phyloP scores from a whole-genome alignment of 345 rosid genomes.

The Anastatica hierochuntica region DNA sequence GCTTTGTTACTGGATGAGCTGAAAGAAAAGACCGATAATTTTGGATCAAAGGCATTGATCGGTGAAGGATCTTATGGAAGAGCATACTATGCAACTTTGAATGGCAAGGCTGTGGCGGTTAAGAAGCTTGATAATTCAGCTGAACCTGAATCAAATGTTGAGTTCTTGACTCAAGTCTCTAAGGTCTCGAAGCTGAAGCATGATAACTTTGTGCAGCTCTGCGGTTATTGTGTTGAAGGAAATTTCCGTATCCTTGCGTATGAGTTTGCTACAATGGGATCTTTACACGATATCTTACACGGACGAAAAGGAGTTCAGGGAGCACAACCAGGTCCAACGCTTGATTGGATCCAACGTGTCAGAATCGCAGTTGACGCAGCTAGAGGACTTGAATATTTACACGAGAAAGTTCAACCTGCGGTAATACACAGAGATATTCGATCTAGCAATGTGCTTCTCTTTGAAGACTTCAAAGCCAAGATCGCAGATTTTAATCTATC shows the following conservation, averaged over 20 bases:
- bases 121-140: conserved; percentile 73
- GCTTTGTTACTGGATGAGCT: conserved; percentile 47
- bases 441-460: conserved; percentile 93
- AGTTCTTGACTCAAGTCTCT: conserved; percentile 88
- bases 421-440: conserved; percentile 90
- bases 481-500: conserved; percentile 96
- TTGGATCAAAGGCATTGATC: conserved; percentile 53
- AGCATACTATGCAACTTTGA: conserved; percentile 63
- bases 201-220: conserved; percentile 70
- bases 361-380: conserved; percentile 95
- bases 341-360: conserved; percentile 94
- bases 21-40: conserved; percentile 57
- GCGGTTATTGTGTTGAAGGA: conserved; percentile 87
- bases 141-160: conserved; percentile 70
- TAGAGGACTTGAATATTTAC: conserved; percentile 86
- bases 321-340: conserved; percentile 96
- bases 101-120: conserved; percentile 62
- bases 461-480: conserved; percentile 93
- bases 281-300: conserved; percentile 86
- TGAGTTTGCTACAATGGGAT: conserved; percentile 98
- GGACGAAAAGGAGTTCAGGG: conserved; percentile 99
- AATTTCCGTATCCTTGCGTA: conserved; percentile 77
- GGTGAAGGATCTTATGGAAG: conserved; percentile 96
- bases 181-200: conserved; percentile 81
- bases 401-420: conserved; percentile 80